Evolutionary conservation across 2,329 filamentous ascomycete species (phyloP), one percentile per base, ranked within the genome.

Genomic region (Hymenoscyphus repandus): DNA sequence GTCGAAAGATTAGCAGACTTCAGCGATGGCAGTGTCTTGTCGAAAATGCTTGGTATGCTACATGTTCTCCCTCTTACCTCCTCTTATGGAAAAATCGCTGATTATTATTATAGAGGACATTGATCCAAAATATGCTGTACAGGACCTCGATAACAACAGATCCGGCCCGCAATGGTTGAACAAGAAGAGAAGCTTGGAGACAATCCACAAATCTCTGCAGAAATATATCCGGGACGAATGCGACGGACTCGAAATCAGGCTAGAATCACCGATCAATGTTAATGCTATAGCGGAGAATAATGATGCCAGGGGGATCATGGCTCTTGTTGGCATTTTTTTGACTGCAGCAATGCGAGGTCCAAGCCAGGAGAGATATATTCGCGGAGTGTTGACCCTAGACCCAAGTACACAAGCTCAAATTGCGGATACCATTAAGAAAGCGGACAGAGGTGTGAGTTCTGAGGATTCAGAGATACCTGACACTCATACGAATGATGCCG

Each of bases 301-400:
- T 22, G 77, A 80, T 59, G 70, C 72, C 22, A 71, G 77, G 56
- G 74, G 77, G 55, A 75, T 81, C 46, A 71, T 72, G 57, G 75
- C 80, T 72, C 71, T 86, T 45, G 70, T 86, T 38, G 80, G 80
- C 52, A 72, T 86, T 49, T 75, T 86, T 40, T 17, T 40, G 10
- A 18, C 18, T 20, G 76, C 75, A n/a, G 80, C 80, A 22, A 77
- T 83, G 55, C 75, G 77, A 62, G 82, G 81, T 11, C 75, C 79
- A 22, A 76, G 80, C 48, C 75, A 75, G 50, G 72, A 73, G 32
- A 70, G 70, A 60, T 83, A 82, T 62, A 73, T 85, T 40, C 66
- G 65, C 6, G 66, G 67, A 18, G 73, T 79, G 36, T 69, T 70
- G 51, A 50, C 49, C 7, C 64, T 57, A 27, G 73, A 76, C 55